Conservation (phyloP, 257 asterid genomes). For the Rauvolfia tetraphylla region DNA sequence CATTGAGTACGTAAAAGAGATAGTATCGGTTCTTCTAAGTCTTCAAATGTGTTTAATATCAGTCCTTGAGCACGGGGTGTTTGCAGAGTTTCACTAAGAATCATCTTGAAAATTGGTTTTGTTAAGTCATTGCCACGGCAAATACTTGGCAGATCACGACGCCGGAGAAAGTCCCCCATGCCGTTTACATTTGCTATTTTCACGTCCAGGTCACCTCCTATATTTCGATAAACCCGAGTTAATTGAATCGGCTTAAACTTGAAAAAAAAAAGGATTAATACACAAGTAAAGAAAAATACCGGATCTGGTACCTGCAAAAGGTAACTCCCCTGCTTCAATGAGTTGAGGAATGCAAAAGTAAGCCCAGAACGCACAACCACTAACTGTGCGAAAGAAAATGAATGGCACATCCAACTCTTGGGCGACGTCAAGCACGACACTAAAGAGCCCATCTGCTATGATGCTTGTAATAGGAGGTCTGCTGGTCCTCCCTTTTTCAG, state of each 20-base stretch:
- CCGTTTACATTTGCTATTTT: slow-evolving; percentile 50
- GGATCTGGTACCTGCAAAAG: slow-evolving; percentile 19
- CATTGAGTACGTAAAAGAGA: slow-evolving; percentile 35
- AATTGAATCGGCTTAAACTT: background rate
- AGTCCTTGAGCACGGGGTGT: slow-evolving; percentile 49
- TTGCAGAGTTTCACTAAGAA: slow-evolving; percentile 29
- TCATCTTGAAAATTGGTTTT: slow-evolving; percentile 24
- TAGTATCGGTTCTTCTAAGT: slow-evolving; percentile 55
- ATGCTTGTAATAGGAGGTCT: slow-evolving; percentile 16
- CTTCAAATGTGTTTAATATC: slow-evolving; percentile 68
- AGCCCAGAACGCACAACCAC: slow-evolving; percentile 30
- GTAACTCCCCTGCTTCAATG: slow-evolving; percentile 30
- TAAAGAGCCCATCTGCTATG: slow-evolving; percentile 20
- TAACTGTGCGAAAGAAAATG: slow-evolving; percentile 20
- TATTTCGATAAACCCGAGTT: background rate
- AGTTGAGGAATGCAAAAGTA: slow-evolving; percentile 24
- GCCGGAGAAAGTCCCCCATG: slow-evolving; percentile 56
- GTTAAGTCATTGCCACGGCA: slow-evolving; percentile 29
- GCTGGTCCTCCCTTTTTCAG: background rate
- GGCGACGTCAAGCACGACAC: slow-evolving; percentile 13
- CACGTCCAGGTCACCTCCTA: slow-evolving; percentile 49
- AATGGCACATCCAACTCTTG: slow-evolving; percentile 18
- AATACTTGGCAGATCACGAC: slow-evolving; percentile 62
- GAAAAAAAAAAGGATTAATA: too few species aligned
- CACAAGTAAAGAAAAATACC: too few species aligned